Base-by-base conservation (phyloP, 1,284 basidiomycete species). In the Sanghuangporus baumii region DNA sequence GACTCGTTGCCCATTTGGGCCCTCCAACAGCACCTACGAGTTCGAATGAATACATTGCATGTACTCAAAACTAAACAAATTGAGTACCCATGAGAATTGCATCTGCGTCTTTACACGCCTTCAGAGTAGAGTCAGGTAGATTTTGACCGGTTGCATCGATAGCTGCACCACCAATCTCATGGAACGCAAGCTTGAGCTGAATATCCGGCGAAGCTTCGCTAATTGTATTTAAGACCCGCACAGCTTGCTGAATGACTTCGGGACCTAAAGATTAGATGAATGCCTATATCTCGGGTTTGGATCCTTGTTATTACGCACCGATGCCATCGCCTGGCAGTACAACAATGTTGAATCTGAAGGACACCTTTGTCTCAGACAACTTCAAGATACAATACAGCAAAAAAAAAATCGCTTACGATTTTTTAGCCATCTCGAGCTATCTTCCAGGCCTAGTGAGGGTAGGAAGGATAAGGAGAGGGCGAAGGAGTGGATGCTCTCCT, bases 291-390 rank as follows among this genome's bases (percentile, higher is more conserved):
- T 34, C 51, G 48, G 50, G 36, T 51, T 50, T 60, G 66, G 50
- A 36, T 23, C 3, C 26, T 31, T 31, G 26, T 31, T 26, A 31
- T 0, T 31, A 73, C 80, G 60, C 71, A 94, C 94, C 96, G 71
- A 99, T 99, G 67, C 97, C 97, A 78, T 99, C 97, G 64, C 97
- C 97, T 52, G 91, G 89, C 46, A 99, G 87, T 54, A 96, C 85
- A 57, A 89, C 89, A 73, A 99, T 85, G 68, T 89, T 90, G 78
- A 89, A 96, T 61, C 91, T 93, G 65, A 7, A 16, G n/a, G 41
- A 52, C 14, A n/a, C 16, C n/a, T 52, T 46, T 57, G 26, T 37
- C 23, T 55, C 23, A 37, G n/a, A 36, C n/a, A 36, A 37, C 65
- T 18, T 59, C 55, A 37, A 8, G 43, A 58, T 47, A n/a, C 37